Conservation (phyloP, 2,329 filamentous ascomycete genomes). For the Penicillium sp. region DNA sequence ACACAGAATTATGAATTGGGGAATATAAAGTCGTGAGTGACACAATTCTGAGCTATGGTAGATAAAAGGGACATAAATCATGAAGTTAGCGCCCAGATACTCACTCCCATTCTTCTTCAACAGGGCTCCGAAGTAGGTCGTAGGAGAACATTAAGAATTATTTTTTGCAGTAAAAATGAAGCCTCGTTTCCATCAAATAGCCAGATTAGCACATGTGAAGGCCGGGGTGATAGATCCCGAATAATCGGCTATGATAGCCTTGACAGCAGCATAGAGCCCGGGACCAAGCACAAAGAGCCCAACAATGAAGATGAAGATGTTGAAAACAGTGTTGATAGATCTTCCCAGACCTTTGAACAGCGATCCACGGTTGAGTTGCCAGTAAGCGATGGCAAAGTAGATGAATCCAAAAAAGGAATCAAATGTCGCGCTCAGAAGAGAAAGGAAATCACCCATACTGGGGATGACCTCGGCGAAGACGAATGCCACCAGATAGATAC, state of each 20-base stretch:
- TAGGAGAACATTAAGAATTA: background rate
- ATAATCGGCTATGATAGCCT: constrained; percentile 56
- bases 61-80: background rate
- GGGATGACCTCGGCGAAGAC: constrained; percentile 53
- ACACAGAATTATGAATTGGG: too few species aligned
- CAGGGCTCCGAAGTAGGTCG: background rate
- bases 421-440: constrained; percentile 50
- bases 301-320: constrained; percentile 47
- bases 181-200: constrained; percentile 38
- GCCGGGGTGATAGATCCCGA: constrained; percentile 46
- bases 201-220: constrained; percentile 53
- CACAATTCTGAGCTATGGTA: background rate
- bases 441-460: constrained; percentile 54
- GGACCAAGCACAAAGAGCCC: constrained; percentile 55
- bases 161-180: background rate
- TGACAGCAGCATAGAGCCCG: constrained; percentile 54
- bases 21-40: too few species aligned
- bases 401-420: constrained; percentile 56
- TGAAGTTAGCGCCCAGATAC: background rate
- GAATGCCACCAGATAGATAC: constrained; percentile 48
- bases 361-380: constrained; percentile 44
- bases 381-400: constrained; percentile 54
- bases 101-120: background rate
- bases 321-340: constrained; percentile 47
- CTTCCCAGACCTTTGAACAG: constrained; percentile 41